phyloP scores from a whole-genome alignment of 2,329 filamentous ascomycete species.

The Cordyceps sp. region DNA sequence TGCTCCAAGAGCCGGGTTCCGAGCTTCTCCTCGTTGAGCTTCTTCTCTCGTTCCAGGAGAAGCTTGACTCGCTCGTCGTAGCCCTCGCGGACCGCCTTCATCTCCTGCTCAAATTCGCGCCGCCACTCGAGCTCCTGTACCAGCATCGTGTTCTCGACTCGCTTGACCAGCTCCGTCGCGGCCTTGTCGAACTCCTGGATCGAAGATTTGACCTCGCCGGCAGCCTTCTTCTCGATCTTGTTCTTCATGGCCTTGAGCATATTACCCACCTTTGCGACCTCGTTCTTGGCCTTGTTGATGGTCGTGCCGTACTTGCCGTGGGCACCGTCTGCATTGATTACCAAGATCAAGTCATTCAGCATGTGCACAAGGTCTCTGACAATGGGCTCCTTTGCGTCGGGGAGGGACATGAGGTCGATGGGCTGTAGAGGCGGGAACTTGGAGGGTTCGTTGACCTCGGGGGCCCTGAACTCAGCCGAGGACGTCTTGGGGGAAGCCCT shows the following conservation, averaged over 20 bases:
- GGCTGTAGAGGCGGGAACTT: slow-evolving; percentile 45
- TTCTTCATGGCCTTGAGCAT: slow-evolving; percentile 63
- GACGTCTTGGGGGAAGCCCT: slow-evolving; percentile 10
- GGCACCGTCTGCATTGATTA: slow-evolving; percentile 75
- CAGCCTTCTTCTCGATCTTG: slow-evolving; percentile 51
- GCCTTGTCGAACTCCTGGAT: slow-evolving; percentile 70
- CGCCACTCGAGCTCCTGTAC: slow-evolving; percentile 71
- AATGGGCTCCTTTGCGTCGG: slow-evolving; percentile 65
- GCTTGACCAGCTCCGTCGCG: slow-evolving; percentile 70
- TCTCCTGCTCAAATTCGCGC: slow-evolving; percentile 74
- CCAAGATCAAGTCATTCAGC: slow-evolving; percentile 88
- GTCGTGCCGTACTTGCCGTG: slow-evolving; percentile 61
- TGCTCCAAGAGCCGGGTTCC: slow-evolving; percentile 82
- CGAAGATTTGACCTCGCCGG: slow-evolving; percentile 57
- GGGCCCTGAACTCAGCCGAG: slow-evolving; percentile 28
- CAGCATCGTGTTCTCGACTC: slow-evolving; percentile 71
- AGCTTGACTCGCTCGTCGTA: slow-evolving; percentile 70
- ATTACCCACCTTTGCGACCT: slow-evolving; percentile 59
- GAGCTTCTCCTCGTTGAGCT: slow-evolving; percentile 67
- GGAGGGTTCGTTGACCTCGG: slow-evolving; percentile 51
- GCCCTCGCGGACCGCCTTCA: slow-evolving; percentile 56
- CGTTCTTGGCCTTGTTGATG: slow-evolving; percentile 71
- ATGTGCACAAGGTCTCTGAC: slow-evolving; percentile 90
- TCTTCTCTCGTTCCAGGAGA: slow-evolving; percentile 62
- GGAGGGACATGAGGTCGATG: slow-evolving; percentile 64